These are phyloP conservation scores for Macrolepiota dolichaula DNA, from an alignment of 768 basidiomycete species.

Conservation along the genomic window DNA sequence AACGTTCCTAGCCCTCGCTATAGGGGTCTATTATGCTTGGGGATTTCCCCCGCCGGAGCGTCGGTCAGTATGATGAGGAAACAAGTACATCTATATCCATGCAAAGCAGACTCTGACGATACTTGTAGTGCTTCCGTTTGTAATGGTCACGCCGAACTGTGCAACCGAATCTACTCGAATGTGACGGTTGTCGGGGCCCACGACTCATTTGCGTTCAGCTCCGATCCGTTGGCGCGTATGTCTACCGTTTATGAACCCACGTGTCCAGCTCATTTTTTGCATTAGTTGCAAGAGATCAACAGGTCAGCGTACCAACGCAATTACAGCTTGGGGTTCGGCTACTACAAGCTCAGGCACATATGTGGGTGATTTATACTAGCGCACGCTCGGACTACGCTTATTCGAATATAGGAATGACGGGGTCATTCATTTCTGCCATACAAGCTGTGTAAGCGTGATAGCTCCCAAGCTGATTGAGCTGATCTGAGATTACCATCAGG, in stretches of 20 bases:
- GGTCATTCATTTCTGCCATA: conserved; percentile 65
- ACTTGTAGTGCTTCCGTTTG: conserved; percentile 43
- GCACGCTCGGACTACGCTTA: background rate
- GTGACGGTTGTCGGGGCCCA: conserved; percentile 50
- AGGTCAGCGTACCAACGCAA: conserved; percentile 47
- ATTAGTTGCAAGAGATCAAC: conserved; percentile 48
- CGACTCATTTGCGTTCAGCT: conserved; percentile 52
- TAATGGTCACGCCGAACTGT: conserved; percentile 66
- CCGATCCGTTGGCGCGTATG: conserved; percentile 42
- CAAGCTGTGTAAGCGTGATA: conserved; percentile 40
- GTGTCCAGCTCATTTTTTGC: background rate
- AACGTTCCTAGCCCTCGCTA: background rate
- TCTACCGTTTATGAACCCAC: background rate
- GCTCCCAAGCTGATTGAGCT: background rate
- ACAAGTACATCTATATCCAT: background rate
- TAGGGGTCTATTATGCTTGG: background rate
- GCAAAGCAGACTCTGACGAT: background rate
- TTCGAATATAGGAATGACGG: conserved; percentile 28
- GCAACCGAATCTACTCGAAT: conserved; percentile 51
- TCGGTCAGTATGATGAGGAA: background rate
- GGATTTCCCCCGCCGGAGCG: background rate
- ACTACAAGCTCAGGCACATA: conserved; percentile 57
- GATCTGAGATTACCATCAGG: conserved; percentile 16
- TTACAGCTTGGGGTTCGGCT: conserved; percentile 49
- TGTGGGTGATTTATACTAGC: conserved; percentile 22